These are phyloP conservation scores for Crithidia bombi DNA, from an alignment of 208 protist species.

Conservation along the genomic window DNA sequence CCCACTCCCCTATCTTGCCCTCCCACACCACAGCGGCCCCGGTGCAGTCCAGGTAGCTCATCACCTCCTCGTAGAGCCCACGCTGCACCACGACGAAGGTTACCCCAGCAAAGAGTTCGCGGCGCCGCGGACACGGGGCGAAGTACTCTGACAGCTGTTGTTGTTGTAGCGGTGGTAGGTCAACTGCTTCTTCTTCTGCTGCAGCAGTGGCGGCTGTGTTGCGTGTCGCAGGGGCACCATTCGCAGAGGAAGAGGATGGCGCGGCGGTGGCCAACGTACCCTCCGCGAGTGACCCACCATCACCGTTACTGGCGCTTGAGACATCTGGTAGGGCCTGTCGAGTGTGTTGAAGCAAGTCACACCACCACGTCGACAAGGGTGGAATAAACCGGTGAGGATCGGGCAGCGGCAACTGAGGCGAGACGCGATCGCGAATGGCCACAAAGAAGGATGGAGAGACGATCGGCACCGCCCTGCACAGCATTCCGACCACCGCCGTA, in stretches of 20 bases:
- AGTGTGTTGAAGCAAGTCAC: conserved; percentile 19
- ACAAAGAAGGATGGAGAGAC: conserved; percentile 69
- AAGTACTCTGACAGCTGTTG: conserved; percentile 24
- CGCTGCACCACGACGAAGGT: conserved; percentile 72
- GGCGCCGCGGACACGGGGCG: conserved; percentile 41
- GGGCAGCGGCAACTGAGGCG: conserved; percentile 57
- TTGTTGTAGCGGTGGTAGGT: neutral
- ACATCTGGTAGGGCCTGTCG: neutral
- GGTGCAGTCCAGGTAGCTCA: conserved; percentile 50
- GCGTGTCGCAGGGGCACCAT: neutral
- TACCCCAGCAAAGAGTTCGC: conserved; percentile 48
- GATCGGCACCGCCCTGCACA: conserved; percentile 63
- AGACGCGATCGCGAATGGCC: conserved; percentile 39
- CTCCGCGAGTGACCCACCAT: neutral
- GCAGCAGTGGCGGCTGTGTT: neutral
- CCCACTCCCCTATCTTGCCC: conserved; percentile 16
- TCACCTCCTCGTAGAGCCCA: conserved; percentile 61
- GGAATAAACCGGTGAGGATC: conserved; percentile 38
- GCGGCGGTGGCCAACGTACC: conserved; percentile 9
- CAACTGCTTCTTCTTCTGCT: neutral
- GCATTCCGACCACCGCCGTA: conserved; percentile 56
- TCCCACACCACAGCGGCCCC: conserved; percentile 58
- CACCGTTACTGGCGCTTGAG: neutral
- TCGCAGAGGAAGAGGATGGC: neutral
- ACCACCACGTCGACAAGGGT: conserved; percentile 30